These are phyloP conservation scores for Exophiala alcalophila DNA, from an alignment of 2,329 filamentous ascomycete species.

Conservation along the genomic window DNA sequence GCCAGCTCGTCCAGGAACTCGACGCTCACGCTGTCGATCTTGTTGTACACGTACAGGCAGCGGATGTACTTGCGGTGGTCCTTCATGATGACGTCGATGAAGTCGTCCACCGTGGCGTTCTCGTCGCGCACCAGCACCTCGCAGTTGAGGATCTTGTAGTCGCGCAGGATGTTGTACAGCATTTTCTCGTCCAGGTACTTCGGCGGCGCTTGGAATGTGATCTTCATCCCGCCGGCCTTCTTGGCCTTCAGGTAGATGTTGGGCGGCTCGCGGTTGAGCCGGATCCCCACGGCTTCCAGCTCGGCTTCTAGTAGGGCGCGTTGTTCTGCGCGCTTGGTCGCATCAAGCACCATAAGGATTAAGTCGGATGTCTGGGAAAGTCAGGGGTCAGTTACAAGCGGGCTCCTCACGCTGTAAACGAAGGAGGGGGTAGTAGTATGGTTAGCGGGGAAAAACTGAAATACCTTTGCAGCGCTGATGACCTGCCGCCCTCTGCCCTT, in stretches of 20 bases:
- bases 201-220: slow-evolving; percentile 85
- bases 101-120: slow-evolving; percentile 91
- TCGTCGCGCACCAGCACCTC: slow-evolving; percentile 95
- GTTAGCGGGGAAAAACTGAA: slow-evolving; percentile 2
- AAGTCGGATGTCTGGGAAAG: slow-evolving; percentile 56
- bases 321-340: slow-evolving; percentile 94
- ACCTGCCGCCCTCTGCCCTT: slow-evolving; percentile 95
- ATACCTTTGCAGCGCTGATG: slow-evolving; percentile 85
- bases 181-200: slow-evolving; percentile 96
- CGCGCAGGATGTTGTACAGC: slow-evolving; percentile 93
- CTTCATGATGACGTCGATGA: slow-evolving; percentile 99
- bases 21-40: slow-evolving; percentile 91
- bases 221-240: slow-evolving; percentile 97
- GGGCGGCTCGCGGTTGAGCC: slow-evolving; percentile 85
- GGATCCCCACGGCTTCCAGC: slow-evolving; percentile 89
- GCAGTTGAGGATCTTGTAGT: slow-evolving; percentile 98
- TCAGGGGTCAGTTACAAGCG: no score
- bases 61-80: slow-evolving; percentile 97
- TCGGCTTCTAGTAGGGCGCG: slow-evolving; percentile 84
- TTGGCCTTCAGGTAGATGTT: slow-evolving; percentile 98
- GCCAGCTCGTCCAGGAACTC: slow-evolving; percentile 91
- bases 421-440: no score
- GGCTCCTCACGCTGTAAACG: no score
- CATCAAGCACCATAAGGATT: slow-evolving; percentile 94
- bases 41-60: slow-evolving; percentile 98